Conservation (phyloP, 805 yeast species). For the Wickerhamomyces alni region DNA sequence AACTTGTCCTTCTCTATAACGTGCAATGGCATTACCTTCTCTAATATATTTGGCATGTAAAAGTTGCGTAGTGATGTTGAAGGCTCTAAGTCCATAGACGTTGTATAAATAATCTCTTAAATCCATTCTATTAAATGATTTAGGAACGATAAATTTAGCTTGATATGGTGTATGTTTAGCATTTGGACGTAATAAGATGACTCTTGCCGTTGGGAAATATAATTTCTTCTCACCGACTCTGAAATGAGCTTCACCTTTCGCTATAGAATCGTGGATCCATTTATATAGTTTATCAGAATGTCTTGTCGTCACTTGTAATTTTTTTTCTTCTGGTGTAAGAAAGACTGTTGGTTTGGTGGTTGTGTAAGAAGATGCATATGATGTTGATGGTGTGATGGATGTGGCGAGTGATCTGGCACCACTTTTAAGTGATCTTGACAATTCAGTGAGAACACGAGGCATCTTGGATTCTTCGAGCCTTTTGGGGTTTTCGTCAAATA, state of each 20-base stretch:
- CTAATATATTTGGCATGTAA: conserved; percentile 65
- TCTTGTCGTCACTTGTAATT: conserved; percentile 16
- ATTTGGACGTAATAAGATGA: conserved; percentile 78
- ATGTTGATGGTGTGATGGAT: conserved; percentile 15
- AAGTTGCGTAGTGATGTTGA: conserved; percentile 82
- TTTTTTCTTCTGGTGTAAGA: conserved; percentile 14
- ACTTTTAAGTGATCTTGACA: conserved; percentile 9
- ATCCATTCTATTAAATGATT: conserved; percentile 88
- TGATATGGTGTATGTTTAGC: conserved; percentile 98
- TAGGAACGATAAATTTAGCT: conserved; percentile 93
- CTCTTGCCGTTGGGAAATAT: conserved; percentile 81
- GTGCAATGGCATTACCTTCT: conserved; percentile 52
- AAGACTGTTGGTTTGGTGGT: conserved; percentile 3
- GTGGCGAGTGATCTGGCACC: conserved; percentile 27
- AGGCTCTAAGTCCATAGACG: conserved; percentile 83
- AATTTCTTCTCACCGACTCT: conserved; percentile 68
- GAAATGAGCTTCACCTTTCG: conserved; percentile 71
- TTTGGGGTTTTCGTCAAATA: no score
- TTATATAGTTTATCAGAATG: conserved; percentile 21
- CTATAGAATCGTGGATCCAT: conserved; percentile 39
- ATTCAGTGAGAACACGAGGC: conserved; percentile 19
- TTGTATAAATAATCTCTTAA: conserved; percentile 90
- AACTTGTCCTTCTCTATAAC: conserved; percentile 72
- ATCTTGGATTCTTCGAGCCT: conserved; percentile 6
- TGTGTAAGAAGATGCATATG: conserved; percentile 3